Percentiles rank a stretch among this genome's conserved stretches.
Conservation (phyloP, 129 eudicot genomes). For the Artemisia annua region DNA sequence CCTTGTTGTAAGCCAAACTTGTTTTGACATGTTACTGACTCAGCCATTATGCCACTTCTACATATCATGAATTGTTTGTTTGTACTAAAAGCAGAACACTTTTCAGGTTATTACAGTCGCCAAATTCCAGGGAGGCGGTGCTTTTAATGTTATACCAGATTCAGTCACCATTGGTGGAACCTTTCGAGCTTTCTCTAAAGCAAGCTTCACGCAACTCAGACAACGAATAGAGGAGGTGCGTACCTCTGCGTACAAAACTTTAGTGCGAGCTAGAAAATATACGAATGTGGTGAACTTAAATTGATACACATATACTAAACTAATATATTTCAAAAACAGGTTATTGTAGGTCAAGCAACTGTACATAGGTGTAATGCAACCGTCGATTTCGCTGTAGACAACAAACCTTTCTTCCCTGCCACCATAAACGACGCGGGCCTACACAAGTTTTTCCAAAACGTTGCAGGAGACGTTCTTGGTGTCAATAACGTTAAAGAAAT, state of each 20-base stretch:
- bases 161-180: slow-evolving; percentile 81
- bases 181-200: slow-evolving; percentile 63
- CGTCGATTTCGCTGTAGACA: slow-evolving; percentile 21
- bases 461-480: slow-evolving; percentile 35
- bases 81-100: slow-evolving; percentile 19
- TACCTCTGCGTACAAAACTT: slow-evolving; percentile 6
- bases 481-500: slow-evolving; percentile 28
- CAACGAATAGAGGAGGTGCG: slow-evolving; percentile 70
- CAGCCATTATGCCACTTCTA: background rate
- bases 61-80: background rate
- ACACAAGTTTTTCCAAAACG: slow-evolving; percentile 25
- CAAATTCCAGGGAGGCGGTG: slow-evolving; percentile 72
- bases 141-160: slow-evolving; percentile 79
- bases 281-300: too few species aligned
- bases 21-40: background rate
- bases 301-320: background rate
- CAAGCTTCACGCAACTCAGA: slow-evolving; percentile 45
- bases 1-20: background rate
- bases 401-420: slow-evolving; percentile 30
- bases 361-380: slow-evolving; percentile 40
- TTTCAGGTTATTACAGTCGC: slow-evolving; percentile 76
- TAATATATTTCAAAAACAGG: slow-evolving; percentile 22
- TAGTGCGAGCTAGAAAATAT: background rate
- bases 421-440: slow-evolving; percentile 32
- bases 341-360: slow-evolving; percentile 32